Base-by-base conservation (phyloP, 164 flowering plant species). In the Platanus orientalis region DNA sequence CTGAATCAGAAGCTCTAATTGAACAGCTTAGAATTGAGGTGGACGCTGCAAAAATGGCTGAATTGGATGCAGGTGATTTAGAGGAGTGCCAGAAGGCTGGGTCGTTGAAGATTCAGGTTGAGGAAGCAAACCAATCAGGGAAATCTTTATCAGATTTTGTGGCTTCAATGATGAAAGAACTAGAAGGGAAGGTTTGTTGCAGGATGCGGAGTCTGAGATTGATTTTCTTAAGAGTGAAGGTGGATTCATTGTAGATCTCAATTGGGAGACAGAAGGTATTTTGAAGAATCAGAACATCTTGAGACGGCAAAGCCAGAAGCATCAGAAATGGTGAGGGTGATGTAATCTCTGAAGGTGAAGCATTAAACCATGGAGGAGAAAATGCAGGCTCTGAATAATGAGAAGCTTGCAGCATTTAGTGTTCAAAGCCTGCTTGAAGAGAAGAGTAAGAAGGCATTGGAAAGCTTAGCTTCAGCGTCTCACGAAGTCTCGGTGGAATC, bases 361-460 rank as follows among this genome's bases (percentile, higher is more conserved):
- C 77, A 90, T 60, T 91, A 87, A 61, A 73, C 68, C 6, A 71
- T 79, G 70, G 97, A 86, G 60, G 95, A 86, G 76, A 87, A 84
- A 73, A 52, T 49, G 40, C 89, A 73, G 72, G 90, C 96, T 60
- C 30, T 85, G 71, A 77, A 80, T 69, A 88, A 84, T 57, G 96
- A 89, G 76, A 82, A 81, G 59, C 82, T 80, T 65, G 88, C 92
- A 52, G 90, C 90, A 68, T 76, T 80, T 6, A 85, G 78, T 53
- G 80, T 90, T 57, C 85, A 84, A 58, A 79, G 55, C 56, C 76
- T 90, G 24, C 67, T 85, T 54, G 96, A 90, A 64, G 93, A 87
- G 71, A 90, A 86, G 79, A 86, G 85, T 71, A 90, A 89, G 76
- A 84, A 80, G 71, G 97, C 97, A 12, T 84, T 89, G 88, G 97